Conservation (phyloP, 352 stramenopile species). For the Globisporangium cylindrosporum region DNA sequence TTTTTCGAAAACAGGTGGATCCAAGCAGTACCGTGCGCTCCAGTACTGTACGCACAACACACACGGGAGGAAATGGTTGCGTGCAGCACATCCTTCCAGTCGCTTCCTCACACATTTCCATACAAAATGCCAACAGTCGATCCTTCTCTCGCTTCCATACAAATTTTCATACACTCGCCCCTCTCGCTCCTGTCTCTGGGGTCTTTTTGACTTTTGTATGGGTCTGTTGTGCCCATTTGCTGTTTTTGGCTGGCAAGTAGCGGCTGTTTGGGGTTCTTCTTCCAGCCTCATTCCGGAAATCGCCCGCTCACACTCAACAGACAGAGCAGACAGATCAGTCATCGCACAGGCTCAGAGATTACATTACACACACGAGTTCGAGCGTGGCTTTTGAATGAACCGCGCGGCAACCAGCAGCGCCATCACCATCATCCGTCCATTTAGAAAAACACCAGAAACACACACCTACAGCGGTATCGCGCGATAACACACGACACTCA, state of each 20-base stretch:
- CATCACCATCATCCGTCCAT: background rate
- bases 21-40: background rate
- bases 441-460: background rate
- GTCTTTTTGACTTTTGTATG: background rate
- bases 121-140: background rate
- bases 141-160: background rate
- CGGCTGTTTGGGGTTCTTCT: background rate
- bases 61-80: no score
- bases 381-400: background rate
- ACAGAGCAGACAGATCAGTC: background rate
- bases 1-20: background rate
- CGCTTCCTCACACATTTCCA: no score
- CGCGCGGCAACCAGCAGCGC: background rate
- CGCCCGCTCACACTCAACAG: background rate
- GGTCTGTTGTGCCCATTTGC: background rate
- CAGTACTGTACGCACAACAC: background rate
- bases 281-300: slow-evolving; percentile 5
- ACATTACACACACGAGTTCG: background rate
- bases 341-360: background rate
- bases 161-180: background rate
- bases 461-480: background rate
- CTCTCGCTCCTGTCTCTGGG: background rate
- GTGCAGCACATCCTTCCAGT: no score
- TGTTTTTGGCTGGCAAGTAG: background rate
- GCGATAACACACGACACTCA: background rate